phyloP scores from a whole-genome alignment of 192 early-diverging fungal species.

The Mycoemilia scoparia region DNA sequence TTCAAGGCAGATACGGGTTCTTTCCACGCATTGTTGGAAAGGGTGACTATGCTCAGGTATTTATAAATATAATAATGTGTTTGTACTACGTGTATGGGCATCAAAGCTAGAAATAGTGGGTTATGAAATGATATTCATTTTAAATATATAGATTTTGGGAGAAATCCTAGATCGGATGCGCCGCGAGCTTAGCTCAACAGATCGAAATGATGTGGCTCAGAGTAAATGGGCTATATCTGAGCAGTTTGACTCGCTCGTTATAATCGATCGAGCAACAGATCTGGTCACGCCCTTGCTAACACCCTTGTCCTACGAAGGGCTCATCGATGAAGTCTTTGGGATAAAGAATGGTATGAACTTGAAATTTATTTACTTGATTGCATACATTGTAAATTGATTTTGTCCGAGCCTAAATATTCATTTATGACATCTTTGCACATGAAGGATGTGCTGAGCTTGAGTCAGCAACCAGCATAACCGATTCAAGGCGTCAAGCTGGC shows the following conservation, averaged over 20 bases:
- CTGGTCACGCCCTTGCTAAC: constrained; percentile 83
- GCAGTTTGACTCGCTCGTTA: constrained; percentile 61
- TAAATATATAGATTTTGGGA: constrained; percentile 35
- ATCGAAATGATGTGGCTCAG: constrained; percentile 26
- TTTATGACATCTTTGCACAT: neutral
- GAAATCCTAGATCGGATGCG: constrained; percentile 75
- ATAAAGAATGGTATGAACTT: constrained; percentile 50
- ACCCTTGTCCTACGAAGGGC: constrained; percentile 89
- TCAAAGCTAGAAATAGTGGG: no score
- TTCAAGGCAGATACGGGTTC: constrained; percentile 73
- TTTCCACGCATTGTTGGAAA: constrained; percentile 85
- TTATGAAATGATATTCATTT: neutral
- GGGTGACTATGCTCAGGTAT: constrained; percentile 65
- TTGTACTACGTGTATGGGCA: constrained; percentile 3
- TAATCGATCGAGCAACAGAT: constrained; percentile 83
- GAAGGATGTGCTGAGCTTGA: neutral
- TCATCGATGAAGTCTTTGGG: constrained; percentile 85
- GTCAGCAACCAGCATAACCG: constrained; percentile 1
- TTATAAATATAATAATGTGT: neutral
- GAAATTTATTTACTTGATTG: no score
- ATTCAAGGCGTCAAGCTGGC: neutral
- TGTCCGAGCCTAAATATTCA: constrained; percentile 1
- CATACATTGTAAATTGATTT: constrained; percentile 34
- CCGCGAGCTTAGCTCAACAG: constrained; percentile 44
- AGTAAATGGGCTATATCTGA: constrained; percentile 32